Base-by-base conservation (phyloP, 371 early-diverging fungal species). In the Nosema muscidifuracis region DNA sequence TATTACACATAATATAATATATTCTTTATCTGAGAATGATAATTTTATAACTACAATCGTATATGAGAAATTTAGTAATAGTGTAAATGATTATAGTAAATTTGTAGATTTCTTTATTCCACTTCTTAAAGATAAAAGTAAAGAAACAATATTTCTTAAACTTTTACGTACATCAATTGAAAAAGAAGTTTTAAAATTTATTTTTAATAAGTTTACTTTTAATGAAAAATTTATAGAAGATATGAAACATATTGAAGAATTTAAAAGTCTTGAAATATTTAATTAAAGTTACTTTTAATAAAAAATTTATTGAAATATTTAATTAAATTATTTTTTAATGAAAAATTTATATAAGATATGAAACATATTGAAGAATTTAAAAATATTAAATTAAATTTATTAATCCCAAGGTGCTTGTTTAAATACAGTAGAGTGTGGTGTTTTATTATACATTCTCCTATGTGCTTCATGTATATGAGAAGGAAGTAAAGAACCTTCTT, bases 401-500 rank as follows among this genome's bases (percentile, higher is more conserved):
- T 55, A n/a, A 51, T 56, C 36, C 78, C 78, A 78, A 20, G 78
- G 78, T 31, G 68, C 64, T 33, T 58, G 66, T 31, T 63, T 74
- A 62, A 44, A 64, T 9, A 79, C 53, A 24, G 75, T 58, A 65
- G 73, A 76, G 74, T 81, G 80, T 44, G 83, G 83, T 13, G 76
- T 71, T 47, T 85, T 83, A 51, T 82, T 83, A 65, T 87, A 87
- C 71, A 91, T 88, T 66, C 89, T 82, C 56, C 92, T 85, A 69
- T 89, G 89, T 10, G 94, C 92, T 78, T 94, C 94, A 12, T 92
- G 85, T 56, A 93, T 76, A 77, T 92, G 92, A 22, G 89, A 89
- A 0, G 92, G 92, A 34, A 87, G 80, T 24, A 28, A 88, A 87
- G 9, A 84, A 77, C 83, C 84, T 28, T 26, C 31, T n/a, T 84